phyloP scores from a whole-genome alignment of 257 asterid species.

The Solanum chmielewskii region DNA sequence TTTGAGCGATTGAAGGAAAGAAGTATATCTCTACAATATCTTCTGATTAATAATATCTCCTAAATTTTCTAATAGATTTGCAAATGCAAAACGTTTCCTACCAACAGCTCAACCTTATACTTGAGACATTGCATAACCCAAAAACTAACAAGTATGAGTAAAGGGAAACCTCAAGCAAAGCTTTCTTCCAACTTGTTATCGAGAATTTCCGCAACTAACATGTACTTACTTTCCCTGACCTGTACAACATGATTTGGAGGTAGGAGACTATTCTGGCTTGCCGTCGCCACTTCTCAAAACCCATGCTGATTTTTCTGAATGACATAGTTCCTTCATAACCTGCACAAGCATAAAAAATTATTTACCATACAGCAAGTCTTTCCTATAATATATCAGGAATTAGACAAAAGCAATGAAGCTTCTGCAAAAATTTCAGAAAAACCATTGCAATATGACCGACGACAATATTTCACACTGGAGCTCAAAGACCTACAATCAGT shows the following conservation, averaged over 20 bases:
- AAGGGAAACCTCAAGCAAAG: not conserved
- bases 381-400: not conserved
- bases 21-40: not conserved
- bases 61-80: not conserved
- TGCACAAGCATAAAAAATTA: slow-evolving; percentile 14
- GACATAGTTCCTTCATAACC: slow-evolving; percentile 64
- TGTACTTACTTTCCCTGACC: not conserved
- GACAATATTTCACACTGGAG: not conserved
- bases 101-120: not conserved
- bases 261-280: slow-evolving; percentile 13
- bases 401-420: not conserved
- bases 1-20: not conserved
- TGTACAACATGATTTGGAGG: not conserved
- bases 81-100: not conserved
- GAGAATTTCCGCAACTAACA: not conserved
- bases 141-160: not conserved
- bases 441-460: not conserved
- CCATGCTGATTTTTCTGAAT: slow-evolving; percentile 55
- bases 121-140: not conserved
- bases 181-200: not conserved
- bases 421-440: not conserved
- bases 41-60: not conserved
- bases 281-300: slow-evolving; percentile 50
- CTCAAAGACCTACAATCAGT: not conserved
- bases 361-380: not conserved